Base-by-base conservation (phyloP, 2,329 filamentous ascomycete species). In the Cladorrhinum sp. region DNA sequence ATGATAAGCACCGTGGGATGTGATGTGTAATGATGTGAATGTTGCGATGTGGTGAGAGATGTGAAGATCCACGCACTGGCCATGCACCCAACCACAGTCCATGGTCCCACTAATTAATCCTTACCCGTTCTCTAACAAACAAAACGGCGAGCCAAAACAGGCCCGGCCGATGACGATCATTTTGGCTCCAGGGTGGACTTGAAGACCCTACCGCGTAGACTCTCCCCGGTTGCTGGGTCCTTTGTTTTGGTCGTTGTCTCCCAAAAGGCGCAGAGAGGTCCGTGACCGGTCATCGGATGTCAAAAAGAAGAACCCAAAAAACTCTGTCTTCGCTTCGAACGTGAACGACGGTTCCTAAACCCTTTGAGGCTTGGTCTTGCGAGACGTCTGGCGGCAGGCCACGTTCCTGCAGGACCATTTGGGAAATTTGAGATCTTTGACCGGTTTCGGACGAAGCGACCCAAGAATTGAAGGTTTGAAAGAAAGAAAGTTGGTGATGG, bases 251-350 rank as follows among this genome's bases (percentile, higher is more conserved):
- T 46, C 24, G 39, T 23, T 57, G 54, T 57, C 42, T 39, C 14
- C 39, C 24, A 28, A 48, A 57, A 57, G 54, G 54, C 54, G 54
- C 24, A 49, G 42, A 57, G 42, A 57, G 42, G 54, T 57, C 54
- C 54, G 54, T 57, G 54, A 49, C 54, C 54, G 54, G 54, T 49
- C 54, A 57, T 57, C 54, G 54, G 54, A 57, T 49, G 39, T 49
- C 54, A 57, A 57, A 57, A 28, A 18, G 21, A 18, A 55, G 3
- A 36, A 10, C 14, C 9, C 4, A 28, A 28, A 36, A 55, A 24
- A 14, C 21, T 54, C 28, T 30, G 52, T 36, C 52, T 20, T 54
- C 52, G 52, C 52, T 54, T 54, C 26, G 30, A 18, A 42, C n/a
- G 18, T 55, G 26, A 42, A 39, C 12, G 30, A 39, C 24, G 26